phyloP scores from a whole-genome alignment of 2,329 filamentous ascomycete species.

The Davidsoniella neocaledoniae region DNA sequence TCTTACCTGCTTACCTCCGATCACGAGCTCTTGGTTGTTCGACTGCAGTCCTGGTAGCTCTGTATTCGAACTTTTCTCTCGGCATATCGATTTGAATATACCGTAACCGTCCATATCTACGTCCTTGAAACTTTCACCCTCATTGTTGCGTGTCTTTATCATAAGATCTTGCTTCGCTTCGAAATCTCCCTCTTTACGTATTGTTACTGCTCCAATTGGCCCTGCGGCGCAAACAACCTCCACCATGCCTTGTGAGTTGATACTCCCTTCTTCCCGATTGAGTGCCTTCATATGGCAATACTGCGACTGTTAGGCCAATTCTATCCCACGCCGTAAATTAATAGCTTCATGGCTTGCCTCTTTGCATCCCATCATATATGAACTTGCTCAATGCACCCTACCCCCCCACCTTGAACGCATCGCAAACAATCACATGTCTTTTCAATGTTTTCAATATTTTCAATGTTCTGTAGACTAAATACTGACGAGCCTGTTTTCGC shows the following conservation, averaged over 20 bases:
- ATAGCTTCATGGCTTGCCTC: no score
- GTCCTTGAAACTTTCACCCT: background rate
- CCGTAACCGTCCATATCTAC: background rate
- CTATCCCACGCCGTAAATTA: no score
- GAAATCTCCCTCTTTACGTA: background rate
- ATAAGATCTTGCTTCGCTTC: no score
- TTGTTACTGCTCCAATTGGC: background rate
- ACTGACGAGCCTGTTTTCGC: background rate
- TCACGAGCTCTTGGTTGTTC: background rate
- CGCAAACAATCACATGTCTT: background rate
- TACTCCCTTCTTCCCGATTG: no score
- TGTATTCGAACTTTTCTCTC: background rate
- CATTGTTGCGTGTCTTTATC: background rate
- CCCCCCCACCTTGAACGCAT: no score
- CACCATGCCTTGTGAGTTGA: slow-evolving; percentile 23
- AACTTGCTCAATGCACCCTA: no score
- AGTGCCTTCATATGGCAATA: background rate
- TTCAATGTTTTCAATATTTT: background rate
- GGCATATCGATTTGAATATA: background rate
- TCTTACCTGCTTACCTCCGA: background rate
- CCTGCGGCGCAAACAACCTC: background rate
- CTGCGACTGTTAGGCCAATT: background rate
- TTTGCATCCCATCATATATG: no score
- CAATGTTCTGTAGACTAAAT: background rate
- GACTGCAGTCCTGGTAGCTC: background rate